Conservation (phyloP, 805 yeast genomes). For the Ogataea pignaliae region DNA sequence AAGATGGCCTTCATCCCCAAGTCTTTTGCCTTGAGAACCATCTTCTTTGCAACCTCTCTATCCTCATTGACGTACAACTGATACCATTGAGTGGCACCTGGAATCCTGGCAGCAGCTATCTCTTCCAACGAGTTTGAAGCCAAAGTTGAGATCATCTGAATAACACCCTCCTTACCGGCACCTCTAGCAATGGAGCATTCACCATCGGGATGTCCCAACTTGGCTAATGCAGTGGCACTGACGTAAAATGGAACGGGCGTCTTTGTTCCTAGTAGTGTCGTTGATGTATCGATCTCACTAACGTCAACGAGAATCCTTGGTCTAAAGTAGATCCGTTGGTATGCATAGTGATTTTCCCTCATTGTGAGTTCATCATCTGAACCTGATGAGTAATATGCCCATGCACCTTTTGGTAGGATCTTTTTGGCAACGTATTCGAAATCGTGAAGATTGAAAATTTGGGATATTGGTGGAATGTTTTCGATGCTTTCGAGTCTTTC, state of each 20-base stretch:
- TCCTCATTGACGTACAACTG: slow-evolving; percentile 83
- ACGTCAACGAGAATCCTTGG: slow-evolving; percentile 85
- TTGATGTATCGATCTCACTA: slow-evolving; percentile 58
- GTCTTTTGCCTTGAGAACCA: slow-evolving; percentile 67
- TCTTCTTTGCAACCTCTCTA: slow-evolving; percentile 53
- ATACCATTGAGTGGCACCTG: slow-evolving; percentile 78
- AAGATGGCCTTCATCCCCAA: slow-evolving; percentile 79
- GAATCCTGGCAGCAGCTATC: slow-evolving; percentile 63
- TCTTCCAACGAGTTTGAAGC: slow-evolving; percentile 89
- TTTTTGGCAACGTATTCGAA: slow-evolving; percentile 83
- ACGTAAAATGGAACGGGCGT: slow-evolving; percentile 78
- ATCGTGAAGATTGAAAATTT: slow-evolving; percentile 74
- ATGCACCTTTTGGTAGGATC: slow-evolving; percentile 71
- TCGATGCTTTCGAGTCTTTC: slow-evolving; percentile 38
- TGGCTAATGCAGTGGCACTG: slow-evolving; percentile 89
- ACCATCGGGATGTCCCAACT: slow-evolving; percentile 90
- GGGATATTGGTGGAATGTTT: slow-evolving; percentile 63
- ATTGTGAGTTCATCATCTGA: slow-evolving; percentile 89
- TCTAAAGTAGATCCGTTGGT: slow-evolving; percentile 80
- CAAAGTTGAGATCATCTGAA: slow-evolving; percentile 91
- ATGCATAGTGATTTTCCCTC: slow-evolving; percentile 88
- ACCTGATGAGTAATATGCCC: slow-evolving; percentile 92
- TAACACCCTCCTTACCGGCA: slow-evolving; percentile 64
- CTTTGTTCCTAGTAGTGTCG: slow-evolving; percentile 70
- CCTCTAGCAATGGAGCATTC: slow-evolving; percentile 82